A percentile compares a stretch with the other conserved stretches of the same genome.
Evolutionary conservation across 2,329 filamentous ascomycete genomes (phyloP).

Genomic region (Ophiostoma australiae): DNA sequence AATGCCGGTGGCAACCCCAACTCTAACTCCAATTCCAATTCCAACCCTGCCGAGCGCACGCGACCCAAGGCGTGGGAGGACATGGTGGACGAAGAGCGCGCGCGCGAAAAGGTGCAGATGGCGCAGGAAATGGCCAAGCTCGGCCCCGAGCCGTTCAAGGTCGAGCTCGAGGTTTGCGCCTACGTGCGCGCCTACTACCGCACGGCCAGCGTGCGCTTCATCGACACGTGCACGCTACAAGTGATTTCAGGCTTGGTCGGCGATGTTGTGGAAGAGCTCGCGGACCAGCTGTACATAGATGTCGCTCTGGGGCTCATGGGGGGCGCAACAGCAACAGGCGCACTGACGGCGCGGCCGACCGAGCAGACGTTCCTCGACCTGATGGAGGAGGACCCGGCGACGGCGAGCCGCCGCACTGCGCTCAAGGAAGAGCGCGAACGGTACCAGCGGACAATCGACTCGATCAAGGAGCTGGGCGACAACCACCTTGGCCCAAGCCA

Average conservation of each 20-base stretch:
- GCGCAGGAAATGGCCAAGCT: constrained; percentile 45
- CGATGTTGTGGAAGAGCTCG: constrained; percentile 36
- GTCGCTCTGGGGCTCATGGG: constrained; percentile 41
- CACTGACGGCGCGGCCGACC: constrained; percentile 15
- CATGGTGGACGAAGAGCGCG: constrained; percentile 47
- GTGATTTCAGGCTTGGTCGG: constrained; percentile 48
- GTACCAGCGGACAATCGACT: constrained; percentile 35
- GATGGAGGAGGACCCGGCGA: constrained; percentile 38
- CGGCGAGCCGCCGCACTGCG: constrained; percentile 32
- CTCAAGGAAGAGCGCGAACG: constrained; percentile 35
- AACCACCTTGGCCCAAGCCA: background rate
- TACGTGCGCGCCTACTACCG: constrained; percentile 66
- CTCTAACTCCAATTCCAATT: background rate
- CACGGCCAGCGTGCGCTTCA: constrained; percentile 59
- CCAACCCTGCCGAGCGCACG: constrained; percentile 27
- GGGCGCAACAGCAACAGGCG: background rate
- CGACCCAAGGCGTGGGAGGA: constrained; percentile 40
- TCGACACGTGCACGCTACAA: constrained; percentile 50
- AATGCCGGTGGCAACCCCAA: background rate
- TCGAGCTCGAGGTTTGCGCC: constrained; percentile 58
- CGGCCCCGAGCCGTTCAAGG: constrained; percentile 52
- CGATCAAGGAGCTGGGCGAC: constrained; percentile 35
- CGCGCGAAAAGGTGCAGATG: constrained; percentile 42
- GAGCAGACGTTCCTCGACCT: constrained; percentile 32
- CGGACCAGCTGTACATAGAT: constrained; percentile 41